Percentiles rank a stretch among this genome's conserved stretches.
phyloP scores from a whole-genome alignment of 176 grass and related monocot species.

The Miscanthus lutarioriparius region DNA sequence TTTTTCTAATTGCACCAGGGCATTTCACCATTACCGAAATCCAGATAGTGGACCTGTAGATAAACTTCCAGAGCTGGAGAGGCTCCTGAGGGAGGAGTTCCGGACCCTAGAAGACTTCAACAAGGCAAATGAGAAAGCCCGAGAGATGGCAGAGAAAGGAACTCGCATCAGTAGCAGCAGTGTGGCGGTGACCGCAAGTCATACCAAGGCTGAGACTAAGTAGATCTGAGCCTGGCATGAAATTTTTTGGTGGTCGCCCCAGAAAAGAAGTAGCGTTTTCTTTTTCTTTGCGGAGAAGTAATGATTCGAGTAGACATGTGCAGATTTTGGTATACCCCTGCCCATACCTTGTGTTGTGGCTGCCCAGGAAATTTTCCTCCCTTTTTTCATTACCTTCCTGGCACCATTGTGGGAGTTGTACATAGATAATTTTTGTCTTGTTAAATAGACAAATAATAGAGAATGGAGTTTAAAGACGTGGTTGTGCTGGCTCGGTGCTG shows the following conservation, averaged over 20 bases:
- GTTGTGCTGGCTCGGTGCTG: neutral
- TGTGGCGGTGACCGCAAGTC: slow-evolving; percentile 2
- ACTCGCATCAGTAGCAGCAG: neutral
- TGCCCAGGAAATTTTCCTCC: slow-evolving; percentile 42
- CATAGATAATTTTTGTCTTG: slow-evolving; percentile 53
- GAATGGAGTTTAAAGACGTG: slow-evolving; percentile 36
- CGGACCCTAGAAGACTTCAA: slow-evolving; percentile 67
- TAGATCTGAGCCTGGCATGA: slow-evolving; percentile 31
- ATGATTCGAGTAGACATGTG: slow-evolving; percentile 53
- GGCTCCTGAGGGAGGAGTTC: slow-evolving; percentile 72
- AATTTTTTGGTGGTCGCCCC: slow-evolving; percentile 47
- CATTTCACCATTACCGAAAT: slow-evolving; percentile 87
- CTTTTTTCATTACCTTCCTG: slow-evolving; percentile 37
- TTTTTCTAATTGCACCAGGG: slow-evolving; percentile 55
- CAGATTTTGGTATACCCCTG: slow-evolving; percentile 61
- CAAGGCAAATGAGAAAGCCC: slow-evolving; percentile 46
- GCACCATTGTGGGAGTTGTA: slow-evolving; percentile 48
- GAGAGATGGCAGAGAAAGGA: slow-evolving; percentile 39
- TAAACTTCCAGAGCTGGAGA: slow-evolving; percentile 75
- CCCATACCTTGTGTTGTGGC: slow-evolving; percentile 34
- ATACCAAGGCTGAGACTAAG: slow-evolving; percentile 44
- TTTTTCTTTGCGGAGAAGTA: slow-evolving; percentile 40
- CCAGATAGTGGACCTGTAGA: slow-evolving; percentile 41
- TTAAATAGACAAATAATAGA: slow-evolving; percentile 55
- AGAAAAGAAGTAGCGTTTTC: slow-evolving; percentile 32